Evolutionary conservation across 352 stramenopile species (phyloP), one percentile per base, ranked within the genome.

Genomic region (Thraustochytrium sp.): DNA sequence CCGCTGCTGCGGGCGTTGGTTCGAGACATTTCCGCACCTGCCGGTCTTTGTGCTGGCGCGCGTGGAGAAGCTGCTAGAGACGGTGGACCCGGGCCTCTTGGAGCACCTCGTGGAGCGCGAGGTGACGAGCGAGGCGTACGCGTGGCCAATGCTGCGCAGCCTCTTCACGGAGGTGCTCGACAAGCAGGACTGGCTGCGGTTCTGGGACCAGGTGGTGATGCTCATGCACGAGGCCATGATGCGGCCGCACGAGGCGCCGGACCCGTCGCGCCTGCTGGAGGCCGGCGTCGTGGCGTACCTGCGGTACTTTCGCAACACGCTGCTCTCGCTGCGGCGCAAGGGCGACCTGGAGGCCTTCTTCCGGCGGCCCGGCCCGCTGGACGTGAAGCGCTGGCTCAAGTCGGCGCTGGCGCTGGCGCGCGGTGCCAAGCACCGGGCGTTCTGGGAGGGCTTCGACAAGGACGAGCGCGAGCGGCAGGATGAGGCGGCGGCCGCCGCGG

Each of bases 141-240:
- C 86, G 31, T 96, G 92, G 93, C 93, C 91, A 68, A 87, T 97
- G 46, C 88, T 97, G 4, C 89, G 92, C 65, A 92, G 90, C 18
- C 87, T 94, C 54, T 96, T 97, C 82, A 95, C 90, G 0, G 92
- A 97, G 86, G 92, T 96, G 1, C 82, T 97, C 49, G 91, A 85
- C 56, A 90, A 94, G 77, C 87, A 92, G 51, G 91, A 95, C 76
- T 97, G 93, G 93, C 88, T 96, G 55, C 88, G 87, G 49, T 84
- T 97, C 23, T 95, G 91, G 91, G 93, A 97, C 65, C 87, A 95
- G 76, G 18, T 80, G 11, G 61, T 97, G 0, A 89, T 97, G 36
- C 91, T 92, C 21, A 89, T 87, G 36, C 86, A 89, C 5, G 86
- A 94, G 23, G 89, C 42, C 13, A 49, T 72, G 51, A 59, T 59